phyloP scores from a whole-genome alignment of 345 rosid species.

The Arabidopsis suecica region DNA sequence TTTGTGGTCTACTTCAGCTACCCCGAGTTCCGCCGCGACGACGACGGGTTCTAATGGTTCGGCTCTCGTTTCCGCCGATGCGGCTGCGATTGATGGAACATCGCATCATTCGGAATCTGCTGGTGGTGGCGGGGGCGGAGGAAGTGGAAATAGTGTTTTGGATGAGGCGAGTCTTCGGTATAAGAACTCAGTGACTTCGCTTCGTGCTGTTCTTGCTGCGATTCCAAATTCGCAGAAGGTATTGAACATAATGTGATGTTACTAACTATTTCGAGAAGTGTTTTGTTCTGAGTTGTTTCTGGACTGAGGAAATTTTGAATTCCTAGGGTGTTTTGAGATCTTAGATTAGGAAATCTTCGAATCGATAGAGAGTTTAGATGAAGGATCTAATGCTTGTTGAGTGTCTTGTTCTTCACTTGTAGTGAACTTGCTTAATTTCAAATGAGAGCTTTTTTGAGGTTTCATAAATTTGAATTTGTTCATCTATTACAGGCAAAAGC shows the following conservation, averaged over 20 bases:
- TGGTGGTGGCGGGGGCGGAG: conserved; percentile 49
- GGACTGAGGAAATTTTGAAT: neutral
- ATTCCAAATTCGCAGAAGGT: conserved; percentile 88
- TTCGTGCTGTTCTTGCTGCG: conserved; percentile 77
- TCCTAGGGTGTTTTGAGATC: conserved; percentile 6
- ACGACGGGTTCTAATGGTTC: conserved; percentile 42
- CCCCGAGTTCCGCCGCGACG: conserved; percentile 35
- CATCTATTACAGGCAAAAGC: conserved; percentile 56
- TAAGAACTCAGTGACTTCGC: conserved; percentile 85
- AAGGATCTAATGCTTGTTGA: conserved; percentile 22
- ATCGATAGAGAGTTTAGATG: conserved; percentile 11
- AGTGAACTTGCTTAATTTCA: neutral
- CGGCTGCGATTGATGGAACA: conserved; percentile 54
- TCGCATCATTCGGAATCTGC: conserved; percentile 54
- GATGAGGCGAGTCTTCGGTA: conserved; percentile 88
- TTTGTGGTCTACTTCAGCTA: conserved; percentile 70
- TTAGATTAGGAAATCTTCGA: neutral
- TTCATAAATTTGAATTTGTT: neutral
- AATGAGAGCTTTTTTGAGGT: conserved; percentile 11
- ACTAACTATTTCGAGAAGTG: neutral
- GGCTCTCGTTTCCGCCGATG: conserved; percentile 49
- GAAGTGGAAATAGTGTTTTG: conserved; percentile 68
- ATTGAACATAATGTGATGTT: conserved; percentile 2
- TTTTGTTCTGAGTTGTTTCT: conserved; percentile 22
- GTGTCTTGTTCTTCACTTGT: neutral